Base-by-base conservation (phyloP, 108 stramenopile species). In the Aurantiochytrium sp. region DNA sequence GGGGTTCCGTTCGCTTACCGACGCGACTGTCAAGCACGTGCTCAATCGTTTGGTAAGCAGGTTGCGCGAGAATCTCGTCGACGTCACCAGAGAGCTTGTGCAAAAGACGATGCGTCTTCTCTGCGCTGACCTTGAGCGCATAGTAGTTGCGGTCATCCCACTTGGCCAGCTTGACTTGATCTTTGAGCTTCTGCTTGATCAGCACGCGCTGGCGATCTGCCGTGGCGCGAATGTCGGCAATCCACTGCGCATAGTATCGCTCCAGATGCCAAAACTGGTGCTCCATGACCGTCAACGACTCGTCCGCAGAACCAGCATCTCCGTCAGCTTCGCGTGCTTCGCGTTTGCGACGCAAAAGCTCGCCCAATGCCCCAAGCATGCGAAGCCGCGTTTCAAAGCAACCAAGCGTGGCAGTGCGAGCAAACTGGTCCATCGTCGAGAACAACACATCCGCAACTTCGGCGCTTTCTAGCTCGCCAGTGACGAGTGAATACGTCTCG, bases 71-170 rank as follows among this genome's bases (percentile, higher is more conserved):
- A 23, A 93, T 93, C 58, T 97, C 96, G 58, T 97, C 96, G 60
- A 97, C 95, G 49, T 96, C 93, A 2, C 93, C 89, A n/a, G 96
- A 72, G 12, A 96, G 91, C 90, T 94, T 95, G 95, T 96, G 96
- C 51, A 97, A 72, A 76, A 96, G 96, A 28, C 96, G 91, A 87
- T 98, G 96, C 72, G 97, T 96, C 88, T 96, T 96, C 89, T 97
- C 96, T 19, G 96, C 93, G 0, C 97, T 94, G 45, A 97, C 99
- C n/a, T 95, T 95, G 58, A 98, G 93, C 21, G 97, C 93, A 92
- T 98, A 97, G 90, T 98, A 98, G 4, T 96, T 96, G 89, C 97
- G 97, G 72, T 98, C 97, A 72, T 99, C 99, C 99, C 99, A 99
- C 90, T 96, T 97, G n/a, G 95, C 97, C 12, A 99, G 92, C 89